These are phyloP conservation scores for Backusella circina DNA, from an alignment of 192 early-diverging fungal genomes.

Conservation along the genomic window DNA sequence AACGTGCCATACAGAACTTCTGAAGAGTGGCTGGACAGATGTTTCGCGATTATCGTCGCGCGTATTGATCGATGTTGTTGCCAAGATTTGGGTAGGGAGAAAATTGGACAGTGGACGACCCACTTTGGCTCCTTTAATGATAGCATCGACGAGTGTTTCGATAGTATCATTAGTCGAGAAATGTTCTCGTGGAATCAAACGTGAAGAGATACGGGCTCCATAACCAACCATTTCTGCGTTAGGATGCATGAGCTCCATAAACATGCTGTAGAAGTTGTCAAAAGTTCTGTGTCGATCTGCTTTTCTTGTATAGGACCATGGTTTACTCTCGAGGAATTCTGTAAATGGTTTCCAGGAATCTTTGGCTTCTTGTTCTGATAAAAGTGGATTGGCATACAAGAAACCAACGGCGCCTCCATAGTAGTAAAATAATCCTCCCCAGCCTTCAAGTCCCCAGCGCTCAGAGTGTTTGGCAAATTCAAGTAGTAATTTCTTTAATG, in stretches of 20 bases:
- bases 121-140: conserved; percentile 10
- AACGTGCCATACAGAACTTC: conserved; percentile 5
- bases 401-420: not conserved
- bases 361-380: conserved; percentile 1
- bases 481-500: not conserved
- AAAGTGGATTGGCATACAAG: not conserved
- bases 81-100: conserved; percentile 22
- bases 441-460: not conserved
- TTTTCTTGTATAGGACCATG: not conserved
- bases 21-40: conserved; percentile 1
- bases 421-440: not conserved
- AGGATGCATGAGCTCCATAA: not conserved
- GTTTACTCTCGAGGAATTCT: not conserved
- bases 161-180: conserved; percentile 22
- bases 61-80: not conserved
- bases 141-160: not conserved
- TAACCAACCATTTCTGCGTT: conserved; percentile 14
- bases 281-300: not conserved
- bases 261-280: not conserved
- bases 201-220: conserved; percentile 28
- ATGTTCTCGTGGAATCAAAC: conserved; percentile 27
- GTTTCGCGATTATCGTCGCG: not conserved
- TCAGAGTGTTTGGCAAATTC: not conserved
- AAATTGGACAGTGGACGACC: not conserved
- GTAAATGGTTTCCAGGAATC: not conserved